Evolutionary conservation across 1,139 yeast species (phyloP).

Genomic region (Yamadazyma dendronema): DNA sequence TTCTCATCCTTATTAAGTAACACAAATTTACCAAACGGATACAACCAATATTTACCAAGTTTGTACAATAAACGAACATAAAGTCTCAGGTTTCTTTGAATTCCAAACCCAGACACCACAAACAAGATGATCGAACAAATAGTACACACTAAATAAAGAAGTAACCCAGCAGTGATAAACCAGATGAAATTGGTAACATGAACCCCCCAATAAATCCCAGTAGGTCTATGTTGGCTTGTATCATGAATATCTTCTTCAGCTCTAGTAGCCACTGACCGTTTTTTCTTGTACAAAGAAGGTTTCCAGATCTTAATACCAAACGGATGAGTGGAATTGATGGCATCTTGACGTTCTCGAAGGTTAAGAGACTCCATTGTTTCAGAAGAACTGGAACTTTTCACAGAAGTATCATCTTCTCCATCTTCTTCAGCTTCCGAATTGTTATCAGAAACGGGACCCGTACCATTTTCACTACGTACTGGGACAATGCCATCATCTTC

Average conservation of each 20-base stretch:
- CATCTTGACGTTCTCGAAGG: constrained; percentile 90
- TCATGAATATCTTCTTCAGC: constrained; percentile 96
- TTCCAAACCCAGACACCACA: constrained; percentile 49
- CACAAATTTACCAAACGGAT: constrained; percentile 90
- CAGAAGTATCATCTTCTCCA: constrained; percentile 19
- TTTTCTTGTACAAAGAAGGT: constrained; percentile 92
- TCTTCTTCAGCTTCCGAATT: constrained; percentile 12
- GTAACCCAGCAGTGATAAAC: constrained; percentile 69
- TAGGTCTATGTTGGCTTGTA: constrained; percentile 50
- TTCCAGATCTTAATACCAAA: constrained; percentile 98
- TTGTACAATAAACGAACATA: constrained; percentile 64
- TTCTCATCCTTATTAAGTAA: constrained; percentile 74
- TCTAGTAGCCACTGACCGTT: constrained; percentile 84
- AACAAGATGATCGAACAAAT: constrained; percentile 44
- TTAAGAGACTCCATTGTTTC: constrained; percentile 78
- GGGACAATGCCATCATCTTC: constrained; percentile 15
- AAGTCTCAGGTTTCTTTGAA: constrained; percentile 34
- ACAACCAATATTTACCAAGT: constrained; percentile 68
- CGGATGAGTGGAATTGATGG: constrained; percentile 95
- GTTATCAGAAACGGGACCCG: no score
- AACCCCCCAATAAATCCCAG: constrained; percentile 60
- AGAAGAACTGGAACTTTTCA: constrained; percentile 41
- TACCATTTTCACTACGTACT: no score
- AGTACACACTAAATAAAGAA: constrained; percentile 53
- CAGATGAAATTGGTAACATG: constrained; percentile 73